Evolutionary conservation across 345 rosid species (phyloP), one percentile per base, ranked within the genome.

Genomic region (Linum trigynum): DNA sequence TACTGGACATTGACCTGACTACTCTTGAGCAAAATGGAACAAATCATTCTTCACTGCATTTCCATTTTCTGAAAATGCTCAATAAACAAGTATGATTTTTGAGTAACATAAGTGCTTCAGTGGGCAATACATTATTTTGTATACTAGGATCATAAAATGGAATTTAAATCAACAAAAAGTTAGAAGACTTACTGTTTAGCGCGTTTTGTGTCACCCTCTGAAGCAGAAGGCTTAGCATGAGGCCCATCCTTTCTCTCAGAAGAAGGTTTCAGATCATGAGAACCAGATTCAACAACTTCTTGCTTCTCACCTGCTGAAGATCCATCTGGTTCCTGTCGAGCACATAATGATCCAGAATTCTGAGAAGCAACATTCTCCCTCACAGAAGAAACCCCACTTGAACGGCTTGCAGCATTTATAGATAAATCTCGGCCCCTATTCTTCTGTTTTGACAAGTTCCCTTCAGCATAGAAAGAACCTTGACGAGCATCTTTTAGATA

Each of bases 121-220:
- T 1, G 2, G 51, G 51, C 3, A 45, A 7, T 14, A 45, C 12
- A 45, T 45, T 45, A 45, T 45, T 45, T 45, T 9, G 12, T 8
- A 45, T 45, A 8, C 51, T 14, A 45, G 12, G 51, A 14, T 7
- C 51, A 45, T 14, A 45, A 7, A 45, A 45, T 7, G 12, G 51
- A 9, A 45, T 9, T 45, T 45, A 1, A 45, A 45, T 14, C 35
- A 12, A 37, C 23, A 23, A 35, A 17, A 17, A 5, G 3, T 7
- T 57, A 5, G 23, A 23, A 41, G 17, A 76, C 99, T 67, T 85
- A 95, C 99, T 91, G 99, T 83, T 91, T 89, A 70, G 78, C 78
- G 51, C 74, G 78, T 63, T 75, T 75, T 67, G 78, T 66, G 40
- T 75, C 78, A 50, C 55, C 63, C 58, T 75, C 78, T 41, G 71